phyloP scores from a whole-genome alignment of 2,329 filamentous ascomycete genomes.

The Boeremia lycopersici region DNA sequence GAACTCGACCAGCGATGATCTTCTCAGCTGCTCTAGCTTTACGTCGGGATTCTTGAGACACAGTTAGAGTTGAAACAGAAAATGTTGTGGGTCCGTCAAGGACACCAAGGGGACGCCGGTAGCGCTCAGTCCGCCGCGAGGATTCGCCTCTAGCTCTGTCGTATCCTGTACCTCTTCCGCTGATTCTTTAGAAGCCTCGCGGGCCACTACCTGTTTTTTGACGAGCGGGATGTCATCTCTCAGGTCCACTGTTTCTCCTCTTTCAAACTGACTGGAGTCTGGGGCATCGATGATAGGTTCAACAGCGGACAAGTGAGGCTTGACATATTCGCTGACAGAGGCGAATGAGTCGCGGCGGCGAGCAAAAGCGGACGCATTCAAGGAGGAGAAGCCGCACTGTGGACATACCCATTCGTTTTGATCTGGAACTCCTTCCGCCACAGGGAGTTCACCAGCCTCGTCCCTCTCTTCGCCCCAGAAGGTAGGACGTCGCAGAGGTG shows the following conservation, averaged over 20 bases:
- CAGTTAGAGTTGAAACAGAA: slow-evolving; percentile 38
- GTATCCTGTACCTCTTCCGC: background rate
- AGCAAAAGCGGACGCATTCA: slow-evolving; percentile 38
- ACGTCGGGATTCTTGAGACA: slow-evolving; percentile 52
- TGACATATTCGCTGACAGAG: slow-evolving; percentile 27
- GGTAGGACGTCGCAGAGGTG: slow-evolving; percentile 71
- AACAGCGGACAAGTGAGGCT: slow-evolving; percentile 21
- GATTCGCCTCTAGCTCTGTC: background rate
- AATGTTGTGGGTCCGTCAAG: slow-evolving; percentile 33
- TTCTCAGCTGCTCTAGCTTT: slow-evolving; percentile 55
- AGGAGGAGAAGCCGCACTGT: slow-evolving; percentile 44
- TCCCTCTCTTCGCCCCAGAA: slow-evolving; percentile 70
- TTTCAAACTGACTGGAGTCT: background rate
- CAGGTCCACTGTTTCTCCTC: background rate
- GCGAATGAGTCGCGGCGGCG: slow-evolving; percentile 28
- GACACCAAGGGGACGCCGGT: slow-evolving; percentile 39
- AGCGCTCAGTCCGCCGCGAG: slow-evolving; percentile 27
- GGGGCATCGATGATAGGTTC: slow-evolving; percentile 10
- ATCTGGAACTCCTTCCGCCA: slow-evolving; percentile 80
- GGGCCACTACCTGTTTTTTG: slow-evolving; percentile 8
- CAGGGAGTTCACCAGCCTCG: slow-evolving; percentile 66
- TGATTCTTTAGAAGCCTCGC: slow-evolving; percentile 6
- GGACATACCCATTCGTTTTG: slow-evolving; percentile 94
- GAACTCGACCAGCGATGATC: slow-evolving; percentile 52
- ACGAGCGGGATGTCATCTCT: slow-evolving; percentile 9